Evolutionary conservation across 202 grass and related monocot species (phyloP).

Genomic region (Dendrocalamus latiflorus): DNA sequence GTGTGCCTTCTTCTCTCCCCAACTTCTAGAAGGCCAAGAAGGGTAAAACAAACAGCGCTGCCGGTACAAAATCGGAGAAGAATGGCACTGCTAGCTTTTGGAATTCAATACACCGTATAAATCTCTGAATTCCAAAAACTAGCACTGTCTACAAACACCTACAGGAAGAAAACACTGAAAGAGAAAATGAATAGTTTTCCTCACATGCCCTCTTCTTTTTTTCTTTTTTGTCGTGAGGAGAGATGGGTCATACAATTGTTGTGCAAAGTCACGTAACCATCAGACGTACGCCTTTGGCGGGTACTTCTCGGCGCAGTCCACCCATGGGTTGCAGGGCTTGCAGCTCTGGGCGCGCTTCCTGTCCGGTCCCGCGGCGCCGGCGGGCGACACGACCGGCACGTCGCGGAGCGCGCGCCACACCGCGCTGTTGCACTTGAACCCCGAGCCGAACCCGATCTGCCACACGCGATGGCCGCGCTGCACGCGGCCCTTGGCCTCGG

Average conservation of each 20-base stretch:
- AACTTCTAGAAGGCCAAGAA: slow-evolving; percentile 31
- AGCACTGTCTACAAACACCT: slow-evolving; percentile 27
- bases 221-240: neutral
- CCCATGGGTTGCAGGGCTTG: slow-evolving; percentile 94
- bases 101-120: slow-evolving; percentile 29
- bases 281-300: slow-evolving; percentile 52
- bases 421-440: slow-evolving; percentile 97
- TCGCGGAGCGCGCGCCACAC: slow-evolving; percentile 80
- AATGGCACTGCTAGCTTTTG: slow-evolving; percentile 31
- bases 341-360: slow-evolving; percentile 28
- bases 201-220: neutral
- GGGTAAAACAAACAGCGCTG: neutral
- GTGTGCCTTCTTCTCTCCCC: neutral
- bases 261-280: neutral
- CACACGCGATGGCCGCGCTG: slow-evolving; percentile 70
- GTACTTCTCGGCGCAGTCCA: slow-evolving; percentile 67
- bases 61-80: slow-evolving; percentile 19
- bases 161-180: neutral
- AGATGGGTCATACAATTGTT: slow-evolving; percentile 32
- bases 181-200: neutral
- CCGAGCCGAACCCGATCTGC: slow-evolving; percentile 92
- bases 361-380: neutral
- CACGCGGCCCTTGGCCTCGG: slow-evolving; percentile 89
- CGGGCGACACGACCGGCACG: slow-evolving; percentile 45
- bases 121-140: slow-evolving; percentile 30